These are phyloP conservation scores for Penicillium coprophilum DNA, from an alignment of 495 filamentous ascomycete genomes.

Conservation along the genomic window DNA sequence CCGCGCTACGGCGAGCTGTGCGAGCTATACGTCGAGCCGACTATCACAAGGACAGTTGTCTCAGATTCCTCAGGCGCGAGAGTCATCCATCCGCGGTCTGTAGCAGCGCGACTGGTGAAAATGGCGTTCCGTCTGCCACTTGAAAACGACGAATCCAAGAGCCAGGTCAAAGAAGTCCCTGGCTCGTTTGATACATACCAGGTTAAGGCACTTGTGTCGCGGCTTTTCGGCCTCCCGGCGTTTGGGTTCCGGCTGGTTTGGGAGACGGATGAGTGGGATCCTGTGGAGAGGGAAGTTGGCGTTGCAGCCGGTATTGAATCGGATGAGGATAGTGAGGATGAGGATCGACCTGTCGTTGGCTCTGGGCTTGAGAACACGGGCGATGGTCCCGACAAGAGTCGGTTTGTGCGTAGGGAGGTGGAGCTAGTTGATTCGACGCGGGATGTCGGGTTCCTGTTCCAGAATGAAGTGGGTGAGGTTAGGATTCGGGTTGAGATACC, in stretches of 20 bases:
- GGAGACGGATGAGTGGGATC: constrained; percentile 86
- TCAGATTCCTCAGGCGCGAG: constrained; percentile 20
- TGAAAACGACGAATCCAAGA: neutral
- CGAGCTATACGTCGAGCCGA: constrained; percentile 65
- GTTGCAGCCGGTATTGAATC: constrained; percentile 58
- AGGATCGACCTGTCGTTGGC: constrained; percentile 20
- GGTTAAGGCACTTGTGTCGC: constrained; percentile 73
- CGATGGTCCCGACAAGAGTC: constrained; percentile 33
- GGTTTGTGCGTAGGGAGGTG: constrained; percentile 71
- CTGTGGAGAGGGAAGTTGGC: constrained; percentile 54
- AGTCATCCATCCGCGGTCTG: constrained; percentile 59
- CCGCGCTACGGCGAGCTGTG: constrained; percentile 72
- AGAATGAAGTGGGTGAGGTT: constrained; percentile 58
- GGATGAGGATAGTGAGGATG: constrained; percentile 54
- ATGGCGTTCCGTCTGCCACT: constrained; percentile 55
- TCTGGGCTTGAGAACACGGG: neutral
- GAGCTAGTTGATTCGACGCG: constrained; percentile 80
- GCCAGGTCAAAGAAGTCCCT: constrained; percentile 60
- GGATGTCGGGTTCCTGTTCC: constrained; percentile 79
- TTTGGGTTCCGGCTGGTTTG: constrained; percentile 65
- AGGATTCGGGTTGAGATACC: constrained; percentile 64
- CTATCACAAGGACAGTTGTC: constrained; percentile 41
- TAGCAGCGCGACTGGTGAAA: constrained; percentile 70
- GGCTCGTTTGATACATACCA: constrained; percentile 75
- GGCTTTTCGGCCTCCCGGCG: constrained; percentile 64